phyloP scores from a whole-genome alignment of 495 filamentous ascomycete species.

The Talaromyces nanjingensis region DNA sequence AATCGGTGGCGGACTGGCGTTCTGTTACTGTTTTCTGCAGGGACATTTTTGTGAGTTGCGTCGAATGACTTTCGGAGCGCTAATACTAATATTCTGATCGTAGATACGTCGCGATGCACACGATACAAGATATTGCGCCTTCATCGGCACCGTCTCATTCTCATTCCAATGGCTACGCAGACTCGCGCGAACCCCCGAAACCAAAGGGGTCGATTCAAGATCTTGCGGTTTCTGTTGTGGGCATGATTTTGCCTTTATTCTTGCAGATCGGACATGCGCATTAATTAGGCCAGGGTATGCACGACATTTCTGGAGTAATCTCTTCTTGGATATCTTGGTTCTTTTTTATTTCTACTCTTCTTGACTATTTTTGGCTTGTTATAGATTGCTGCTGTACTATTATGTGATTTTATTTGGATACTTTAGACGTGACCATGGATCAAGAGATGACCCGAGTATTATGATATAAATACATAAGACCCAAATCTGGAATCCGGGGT shows the following conservation, averaged over 20 bases:
- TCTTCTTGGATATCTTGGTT: background rate
- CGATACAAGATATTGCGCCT: conserved; percentile 77
- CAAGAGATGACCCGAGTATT: background rate
- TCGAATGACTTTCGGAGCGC: background rate
- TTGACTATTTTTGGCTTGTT: background rate
- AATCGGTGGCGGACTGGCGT: conserved; percentile 88
- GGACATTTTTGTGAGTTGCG: conserved; percentile 81
- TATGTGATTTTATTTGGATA: background rate
- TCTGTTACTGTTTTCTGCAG: conserved; percentile 82
- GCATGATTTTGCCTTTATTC: conserved; percentile 85
- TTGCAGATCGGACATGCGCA: conserved; percentile 89
- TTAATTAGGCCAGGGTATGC: conserved; percentile 26
- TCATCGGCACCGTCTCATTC: conserved; percentile 27
- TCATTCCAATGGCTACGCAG: conserved; percentile 58
- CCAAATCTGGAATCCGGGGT: background rate
- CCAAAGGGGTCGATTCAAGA: conserved; percentile 40
- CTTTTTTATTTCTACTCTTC: background rate
- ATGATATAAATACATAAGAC: conserved; percentile 1
- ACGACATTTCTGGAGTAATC: background rate
- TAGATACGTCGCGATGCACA: conserved; percentile 97
- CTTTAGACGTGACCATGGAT: background rate
- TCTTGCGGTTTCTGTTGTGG: conserved; percentile 69
- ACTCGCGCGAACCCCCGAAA: conserved; percentile 38
- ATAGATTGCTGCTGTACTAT: background rate
- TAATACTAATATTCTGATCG: conserved; percentile 12